These are phyloP conservation scores for grape (Vitis vinifera) DNA, from an alignment of 164 flowering plant genomes.

Conservation along the genomic window ASM3070453v1 NC_081805.1:11003001-11003500, in stretches of 20 bases:
- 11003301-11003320: slow-evolving; percentile 44
- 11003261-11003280: slow-evolving; percentile 83
- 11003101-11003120: slow-evolving; percentile 23
- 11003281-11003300: slow-evolving; percentile 65
- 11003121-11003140: slow-evolving; percentile 83
- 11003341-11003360: not conserved
- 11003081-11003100: slow-evolving; percentile 10
- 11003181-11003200: slow-evolving; percentile 49
- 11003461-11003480: slow-evolving; percentile 23
- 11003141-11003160: slow-evolving; percentile 73
- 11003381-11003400: slow-evolving; percentile 64
- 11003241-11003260: slow-evolving; percentile 74
- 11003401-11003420: slow-evolving; percentile 75
- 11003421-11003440: slow-evolving; percentile 76
- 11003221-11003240: slow-evolving; percentile 71
- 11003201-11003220: slow-evolving; percentile 43
- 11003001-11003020: slow-evolving; percentile 41
- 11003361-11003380: slow-evolving; percentile 50
- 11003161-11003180: slow-evolving; percentile 55
- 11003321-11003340: slow-evolving; percentile 44
- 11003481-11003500: slow-evolving; percentile 74
- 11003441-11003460: slow-evolving; percentile 81
- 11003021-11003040: slow-evolving; percentile 25
- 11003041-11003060: slow-evolving; percentile 68
- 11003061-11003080: slow-evolving; percentile 81